Evolutionary conservation across 2,329 filamentous ascomycete genomes (phyloP).

Genomic region (Aspergillus floridensis): DNA sequence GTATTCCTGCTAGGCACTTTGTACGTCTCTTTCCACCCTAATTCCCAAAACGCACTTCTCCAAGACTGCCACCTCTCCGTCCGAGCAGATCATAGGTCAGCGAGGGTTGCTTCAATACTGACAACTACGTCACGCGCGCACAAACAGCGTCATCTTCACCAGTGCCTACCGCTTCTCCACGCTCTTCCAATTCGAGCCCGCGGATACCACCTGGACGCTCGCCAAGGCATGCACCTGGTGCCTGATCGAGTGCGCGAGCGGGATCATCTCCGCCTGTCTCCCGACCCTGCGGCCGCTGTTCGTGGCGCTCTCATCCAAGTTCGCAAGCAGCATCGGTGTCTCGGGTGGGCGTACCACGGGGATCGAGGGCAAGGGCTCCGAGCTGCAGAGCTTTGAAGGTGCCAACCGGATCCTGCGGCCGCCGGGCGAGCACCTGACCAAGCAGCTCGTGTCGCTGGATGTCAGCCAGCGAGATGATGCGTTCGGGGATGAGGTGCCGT

Average conservation of each 20-base stretch:
- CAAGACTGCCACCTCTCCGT: no score
- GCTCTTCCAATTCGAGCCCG: constrained; percentile 44
- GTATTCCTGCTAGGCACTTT: no score
- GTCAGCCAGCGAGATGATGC: neutral
- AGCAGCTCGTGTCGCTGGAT: neutral
- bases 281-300: constrained; percentile 19
- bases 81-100: no score
- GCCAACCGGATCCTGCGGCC: no score
- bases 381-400: no score
- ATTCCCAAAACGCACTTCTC: no score
- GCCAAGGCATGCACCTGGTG: constrained; percentile 50
- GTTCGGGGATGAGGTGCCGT: neutral
- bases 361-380: no score
- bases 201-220: constrained; percentile 49
- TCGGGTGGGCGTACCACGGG: neutral
- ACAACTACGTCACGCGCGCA: no score
- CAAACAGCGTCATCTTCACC: constrained; percentile 44
- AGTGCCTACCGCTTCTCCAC: constrained; percentile 50
- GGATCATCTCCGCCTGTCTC: constrained; percentile 24
- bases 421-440: neutral
- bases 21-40: no score
- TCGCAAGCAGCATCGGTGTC: neutral
- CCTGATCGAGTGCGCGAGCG: constrained; percentile 48
- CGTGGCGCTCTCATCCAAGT: neutral
- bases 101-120: no score